Evolutionary conservation across 768 basidiomycete species (phyloP).

Genomic region (Kwoniella heveanensis): DNA sequence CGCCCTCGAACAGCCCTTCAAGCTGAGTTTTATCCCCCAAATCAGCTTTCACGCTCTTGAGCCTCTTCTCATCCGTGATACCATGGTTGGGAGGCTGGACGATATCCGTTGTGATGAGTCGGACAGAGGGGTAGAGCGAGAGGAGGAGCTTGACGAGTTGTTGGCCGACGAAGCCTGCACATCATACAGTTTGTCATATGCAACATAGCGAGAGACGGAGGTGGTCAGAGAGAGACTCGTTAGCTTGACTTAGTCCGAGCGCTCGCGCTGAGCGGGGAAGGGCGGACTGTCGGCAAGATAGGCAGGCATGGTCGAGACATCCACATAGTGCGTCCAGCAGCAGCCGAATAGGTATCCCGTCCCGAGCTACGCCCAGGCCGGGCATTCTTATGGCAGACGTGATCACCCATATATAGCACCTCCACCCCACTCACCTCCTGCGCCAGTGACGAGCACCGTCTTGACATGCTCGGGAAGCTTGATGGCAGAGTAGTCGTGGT

Average conservation of each 20-base stretch:
- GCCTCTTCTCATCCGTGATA: slow-evolving; percentile 21
- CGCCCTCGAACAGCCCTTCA: slow-evolving; percentile 39
- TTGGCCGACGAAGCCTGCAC: slow-evolving; percentile 53
- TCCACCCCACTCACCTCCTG: slow-evolving; percentile 49
- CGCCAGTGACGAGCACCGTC: slow-evolving; percentile 55
- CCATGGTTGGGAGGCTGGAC: slow-evolving; percentile 42
- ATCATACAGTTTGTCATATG: too few relatives aligned
- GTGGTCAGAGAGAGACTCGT: too few relatives aligned
- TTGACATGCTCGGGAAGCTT: slow-evolving; percentile 52
- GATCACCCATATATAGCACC: too few relatives aligned
- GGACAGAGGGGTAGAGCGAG: slow-evolving; percentile 40
- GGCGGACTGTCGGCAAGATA: too few relatives aligned
- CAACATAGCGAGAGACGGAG: too few relatives aligned
- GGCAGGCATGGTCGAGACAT: too few relatives aligned
- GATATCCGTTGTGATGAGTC: slow-evolving; percentile 54
- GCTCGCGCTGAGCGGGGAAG: too few relatives aligned
- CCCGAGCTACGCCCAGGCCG: too few relatives aligned
- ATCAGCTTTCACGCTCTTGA: slow-evolving; percentile 45
- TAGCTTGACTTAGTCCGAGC: too few relatives aligned
- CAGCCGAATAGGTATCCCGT: too few relatives aligned
- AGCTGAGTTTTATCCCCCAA: slow-evolving; percentile 30
- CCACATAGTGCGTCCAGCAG: too few relatives aligned
- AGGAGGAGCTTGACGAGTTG: slow-evolving; percentile 51
- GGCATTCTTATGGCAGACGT: too few relatives aligned
- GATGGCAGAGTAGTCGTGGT: slow-evolving; percentile 47